Conservation (phyloP, 345 rosid species). For the Populus deltoides region DNA sequence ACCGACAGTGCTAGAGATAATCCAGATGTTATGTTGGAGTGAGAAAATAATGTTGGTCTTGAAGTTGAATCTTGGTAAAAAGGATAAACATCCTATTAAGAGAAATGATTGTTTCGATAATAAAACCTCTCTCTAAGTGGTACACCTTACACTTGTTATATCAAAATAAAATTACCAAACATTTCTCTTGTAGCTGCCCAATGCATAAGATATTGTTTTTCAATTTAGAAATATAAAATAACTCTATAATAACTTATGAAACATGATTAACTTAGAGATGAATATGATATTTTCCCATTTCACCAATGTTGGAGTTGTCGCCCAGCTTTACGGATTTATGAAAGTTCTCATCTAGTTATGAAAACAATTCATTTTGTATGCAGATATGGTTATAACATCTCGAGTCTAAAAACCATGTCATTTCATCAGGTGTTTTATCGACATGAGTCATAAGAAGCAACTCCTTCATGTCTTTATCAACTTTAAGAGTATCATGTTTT, state of each 20-base stretch:
- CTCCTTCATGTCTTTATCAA: neutral
- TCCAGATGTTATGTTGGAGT: neutral
- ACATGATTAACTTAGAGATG: neutral
- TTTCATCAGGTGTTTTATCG: neutral
- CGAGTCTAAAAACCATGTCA: conserved; percentile 6
- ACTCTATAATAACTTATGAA: neutral
- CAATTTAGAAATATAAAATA: neutral
- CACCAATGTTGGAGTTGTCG: neutral
- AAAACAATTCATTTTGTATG: neutral
- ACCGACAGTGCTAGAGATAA: neutral
- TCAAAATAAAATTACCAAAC: neutral
- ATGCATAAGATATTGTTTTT: neutral
- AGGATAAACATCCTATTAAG: neutral
- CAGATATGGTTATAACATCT: conserved; percentile 11
- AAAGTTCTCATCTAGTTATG: neutral
- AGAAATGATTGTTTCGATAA: neutral
- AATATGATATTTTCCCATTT: neutral
- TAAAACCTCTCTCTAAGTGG: neutral
- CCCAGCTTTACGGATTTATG: neutral
- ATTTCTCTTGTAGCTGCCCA: neutral
- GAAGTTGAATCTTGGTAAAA: neutral
- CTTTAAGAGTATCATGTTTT: no score
- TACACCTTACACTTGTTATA: neutral
- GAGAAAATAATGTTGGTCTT: no score
- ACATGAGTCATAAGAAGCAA: no score